These are phyloP conservation scores for Ceratobasidium theobromae DNA, from an alignment of 1,284 basidiomycete species.

Conservation along the genomic window DNA sequence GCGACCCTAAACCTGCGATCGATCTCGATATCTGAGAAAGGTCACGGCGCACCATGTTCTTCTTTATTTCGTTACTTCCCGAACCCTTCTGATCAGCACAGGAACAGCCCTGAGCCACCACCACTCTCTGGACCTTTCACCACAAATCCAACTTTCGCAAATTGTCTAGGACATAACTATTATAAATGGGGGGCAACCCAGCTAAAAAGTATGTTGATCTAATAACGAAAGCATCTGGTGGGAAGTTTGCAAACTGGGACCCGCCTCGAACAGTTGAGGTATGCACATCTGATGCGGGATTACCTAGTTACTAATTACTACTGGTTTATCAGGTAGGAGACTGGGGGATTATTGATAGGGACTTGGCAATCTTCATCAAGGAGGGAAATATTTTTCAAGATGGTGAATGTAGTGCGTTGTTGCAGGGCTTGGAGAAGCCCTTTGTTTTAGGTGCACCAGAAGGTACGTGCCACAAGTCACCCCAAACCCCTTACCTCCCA, in stretches of 20 bases:
- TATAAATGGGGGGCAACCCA: not conserved
- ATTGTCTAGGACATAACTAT: not conserved
- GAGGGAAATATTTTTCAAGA: slow-evolving; percentile 25
- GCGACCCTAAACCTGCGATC: too few relatives aligned
- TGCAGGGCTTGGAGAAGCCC: not conserved
- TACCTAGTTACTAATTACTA: not conserved
- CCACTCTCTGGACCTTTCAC: not conserved
- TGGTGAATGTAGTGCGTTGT: not conserved
- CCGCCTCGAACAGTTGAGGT: slow-evolving; percentile 11
- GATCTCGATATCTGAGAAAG: too few relatives aligned
- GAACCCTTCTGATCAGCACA: not conserved
- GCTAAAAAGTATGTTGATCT: slow-evolving; percentile 23
- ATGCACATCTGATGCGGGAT: not conserved
- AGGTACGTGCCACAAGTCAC: too few relatives aligned
- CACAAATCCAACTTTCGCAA: not conserved
- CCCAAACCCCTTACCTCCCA: too few relatives aligned
- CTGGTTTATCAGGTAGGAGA: slow-evolving; percentile 9
- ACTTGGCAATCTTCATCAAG: slow-evolving; percentile 1
- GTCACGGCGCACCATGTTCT: too few relatives aligned
- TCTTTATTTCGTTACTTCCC: too few relatives aligned
- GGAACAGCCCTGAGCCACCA: not conserved
- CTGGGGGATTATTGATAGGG: slow-evolving; percentile 19
- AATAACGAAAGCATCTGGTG: slow-evolving; percentile 2
- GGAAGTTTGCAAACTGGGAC: slow-evolving; percentile 19
- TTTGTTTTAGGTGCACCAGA: not conserved